Percentiles rank a stretch among this genome's conserved stretches.
These are phyloP conservation scores for Fusarium sp. DNA, from an alignment of 2,329 filamentous ascomycete species.

Conservation along the genomic window DNA sequence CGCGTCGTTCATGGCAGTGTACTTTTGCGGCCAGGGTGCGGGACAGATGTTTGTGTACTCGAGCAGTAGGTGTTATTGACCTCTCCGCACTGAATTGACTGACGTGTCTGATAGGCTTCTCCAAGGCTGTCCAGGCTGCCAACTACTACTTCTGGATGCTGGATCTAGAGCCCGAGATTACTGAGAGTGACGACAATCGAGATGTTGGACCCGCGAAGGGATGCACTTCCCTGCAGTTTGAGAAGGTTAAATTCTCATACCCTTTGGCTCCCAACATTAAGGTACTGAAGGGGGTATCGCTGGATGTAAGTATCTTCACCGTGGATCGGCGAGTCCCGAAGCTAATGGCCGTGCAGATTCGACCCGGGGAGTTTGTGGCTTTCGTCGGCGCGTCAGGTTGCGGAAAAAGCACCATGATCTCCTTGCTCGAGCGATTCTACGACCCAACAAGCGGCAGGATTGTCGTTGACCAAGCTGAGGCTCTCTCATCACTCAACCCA, in stretches of 20 bases:
- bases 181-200: constrained; percentile 41
- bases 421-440: constrained; percentile 59
- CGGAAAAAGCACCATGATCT: constrained; percentile 70
- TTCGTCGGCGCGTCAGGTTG: constrained; percentile 62
- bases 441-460: constrained; percentile 57
- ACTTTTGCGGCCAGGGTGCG: constrained; percentile 10
- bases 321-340: background rate
- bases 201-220: constrained; percentile 42
- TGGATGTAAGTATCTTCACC: constrained; percentile 13
- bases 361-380: constrained; percentile 61
- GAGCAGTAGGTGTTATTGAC: background rate
- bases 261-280: constrained; percentile 55
- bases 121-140: constrained; percentile 58
- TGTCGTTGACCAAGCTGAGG: background rate
- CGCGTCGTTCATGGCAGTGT: constrained; percentile 56
- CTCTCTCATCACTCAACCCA: constrained; percentile 54
- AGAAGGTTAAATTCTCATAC: constrained; percentile 71
- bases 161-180: constrained; percentile 51
- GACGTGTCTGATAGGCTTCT: constrained; percentile 47
- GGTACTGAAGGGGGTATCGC: constrained; percentile 54
- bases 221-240: constrained; percentile 57
- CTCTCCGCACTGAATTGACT: constrained; percentile 35
- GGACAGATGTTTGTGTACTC: background rate
- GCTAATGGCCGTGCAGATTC: constrained; percentile 37
- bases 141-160: constrained; percentile 61